Evolutionary conservation across 2,329 filamentous ascomycete genomes (phyloP), one percentile per base, ranked within the genome.

Genomic region (Trichoderma arundinaceum): DNA sequence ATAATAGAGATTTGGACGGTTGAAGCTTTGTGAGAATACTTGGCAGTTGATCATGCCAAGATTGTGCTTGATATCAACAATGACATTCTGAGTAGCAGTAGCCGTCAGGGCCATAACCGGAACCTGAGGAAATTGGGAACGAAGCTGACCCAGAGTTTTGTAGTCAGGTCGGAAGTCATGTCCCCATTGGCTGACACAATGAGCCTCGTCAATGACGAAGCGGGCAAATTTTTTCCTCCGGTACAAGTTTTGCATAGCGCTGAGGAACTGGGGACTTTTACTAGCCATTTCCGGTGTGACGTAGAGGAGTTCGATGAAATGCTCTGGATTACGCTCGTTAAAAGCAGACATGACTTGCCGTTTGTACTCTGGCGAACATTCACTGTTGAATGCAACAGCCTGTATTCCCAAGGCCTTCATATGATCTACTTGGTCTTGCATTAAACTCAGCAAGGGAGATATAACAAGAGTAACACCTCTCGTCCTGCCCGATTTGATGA

Each of bases 111-210:
- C 95, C 87, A 99, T 97, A 46, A 98, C 84, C 1, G 95, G 95
- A 3, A 98, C 91, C 1, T 86, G 86, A 0, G 89, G 88, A 71
- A 94, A 94, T 60, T 85, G 86, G 46, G 81, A 77, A 56, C 94
- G 86, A 49, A 97, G 81, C 66, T 88, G 84, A 33, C 94, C 92
- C 4, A 99, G 82, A 35, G 86, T 86, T 77, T 97, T 97, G 81
- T 99, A 99, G 75, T 98, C 94, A 0, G 94, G 94, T 52, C 96
- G 88, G 75, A 99, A 99, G 76, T 99, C 95, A 72, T 99, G 95
- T 0, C 95, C 95, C 95, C 95, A 99, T 81, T 99, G 94, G 77
- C 95, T 98, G 32, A 99, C 94, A 77, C 95, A 99, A 76, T 99
- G 95, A n/a, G 95, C 95, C 79, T 99, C 96, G 71, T 99, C 95